Evolutionary conservation across 805 yeast species (phyloP), one percentile per base, ranked within the genome.

Genomic region (Candida nanaspora): DNA sequence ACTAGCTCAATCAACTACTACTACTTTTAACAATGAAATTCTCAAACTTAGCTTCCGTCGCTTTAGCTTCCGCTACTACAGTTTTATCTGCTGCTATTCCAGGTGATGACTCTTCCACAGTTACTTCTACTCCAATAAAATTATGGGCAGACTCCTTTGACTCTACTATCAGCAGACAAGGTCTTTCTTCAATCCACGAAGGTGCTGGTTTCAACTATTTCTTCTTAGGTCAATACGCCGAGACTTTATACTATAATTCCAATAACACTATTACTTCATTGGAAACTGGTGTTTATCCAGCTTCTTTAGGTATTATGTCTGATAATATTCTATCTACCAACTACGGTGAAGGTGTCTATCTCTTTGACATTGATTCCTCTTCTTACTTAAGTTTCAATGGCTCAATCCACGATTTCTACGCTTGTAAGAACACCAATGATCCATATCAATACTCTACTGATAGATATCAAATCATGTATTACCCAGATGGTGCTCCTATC

Each of bases 201-300:
- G 75, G 75, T 49, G 76, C 75, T 43, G 75, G 66, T 40, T 50
- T 66, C 48, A 60, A 63, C 58, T 70, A 67, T 53, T 47, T 65
- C 33, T 61, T 66, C 56, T 49, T 63, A n/a, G 58, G 57, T 18
- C 35, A 41, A 15, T 42, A 40, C 8, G 49, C 42, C 21, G 52
- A 59, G 26, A 37, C 46, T 25, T 44, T 42, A 8, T 46, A 57
- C 27, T 36, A 46, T 35, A 61, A 52, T 37, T 41, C 38, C 6
- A 13, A 22, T 9, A 19, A 22, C 14, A 25, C 39, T 27, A 23
- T 32, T 39, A 28, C 35, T 27, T 20, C 37, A 28, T 30, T 25
- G 39, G 21, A 11, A 28, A 11, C 6, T 36, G 44, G 41, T 6
- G 31, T 26, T n/a, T 22, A 9, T 21, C 8, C 43, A 22, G 37